Base-by-base conservation (phyloP, 768 basidiomycete genomes). In the Boletus subparvulus region DNA sequence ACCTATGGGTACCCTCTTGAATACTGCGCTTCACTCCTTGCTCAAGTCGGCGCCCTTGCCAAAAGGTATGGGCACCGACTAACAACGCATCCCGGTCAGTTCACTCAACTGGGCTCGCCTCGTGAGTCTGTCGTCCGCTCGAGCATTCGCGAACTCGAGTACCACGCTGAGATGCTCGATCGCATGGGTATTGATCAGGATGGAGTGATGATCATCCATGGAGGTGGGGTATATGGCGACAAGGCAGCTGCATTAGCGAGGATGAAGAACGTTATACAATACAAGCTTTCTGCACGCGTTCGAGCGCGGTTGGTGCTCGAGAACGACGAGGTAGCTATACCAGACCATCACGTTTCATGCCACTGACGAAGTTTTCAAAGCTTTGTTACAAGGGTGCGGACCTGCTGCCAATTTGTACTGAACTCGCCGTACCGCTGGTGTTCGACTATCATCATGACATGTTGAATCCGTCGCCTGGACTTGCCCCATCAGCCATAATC, bases 301-400 rank as follows among this genome's bases (percentile, higher is more conserved):
- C 83, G 88, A 58, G 79, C 79, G 14, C 79, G 95, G 44, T 69
- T 95, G 21, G 94, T 93, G 2, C 77, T 94, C n/a, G 95, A 98
- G 73, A 98, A 97, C 58, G 95, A 97, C 61, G 95, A 98, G 77
- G 91, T 90, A 47, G 32, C 19, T 17, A 1, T 47, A 4, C 12
- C 12, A 9, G 6, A 21, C 17, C 5, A 35, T 44, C 8, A n/a
- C 14, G 16, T 19, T 1, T 43, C 37, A 13, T 33, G 17, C 6
- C 9, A 13, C 40, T 58, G 24, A 63, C 46, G 17, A 35, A 21
- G 21, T 46, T 52, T 47, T 16, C 43, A 10, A 47, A 82, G 79
- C 64, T 97, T 61, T 96, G 93, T 65, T 97, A 94, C 71, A 92
- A 84, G 50, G 88, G 90, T 1, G 92, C 92, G 58, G 95, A 97